Conservation (phyloP, 805 yeast species). For the Myxozyma sirexii region DNA sequence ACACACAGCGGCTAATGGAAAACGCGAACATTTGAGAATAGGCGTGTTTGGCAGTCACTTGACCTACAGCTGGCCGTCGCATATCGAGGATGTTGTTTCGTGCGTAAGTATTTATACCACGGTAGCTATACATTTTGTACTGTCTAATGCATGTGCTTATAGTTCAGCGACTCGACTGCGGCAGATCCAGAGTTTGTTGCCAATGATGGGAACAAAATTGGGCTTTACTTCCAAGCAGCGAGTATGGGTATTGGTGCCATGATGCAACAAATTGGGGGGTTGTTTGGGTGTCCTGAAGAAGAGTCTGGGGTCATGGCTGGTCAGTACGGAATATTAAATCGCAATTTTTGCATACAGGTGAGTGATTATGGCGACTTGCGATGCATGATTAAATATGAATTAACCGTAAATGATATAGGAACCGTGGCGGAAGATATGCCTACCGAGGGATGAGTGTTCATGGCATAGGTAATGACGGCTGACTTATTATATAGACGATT, state of each 20-base stretch:
- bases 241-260: conserved; percentile 90
- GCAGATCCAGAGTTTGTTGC: conserved; percentile 75
- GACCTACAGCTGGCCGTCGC: conserved; percentile 88
- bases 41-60: conserved; percentile 97
- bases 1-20: conserved; percentile 96
- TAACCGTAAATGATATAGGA: too few relatives aligned
- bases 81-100: conserved; percentile 67
- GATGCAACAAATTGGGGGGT: conserved; percentile 93
- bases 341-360: conserved; percentile 67
- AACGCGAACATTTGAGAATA: conserved; percentile 64
- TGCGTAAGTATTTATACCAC: too few relatives aligned
- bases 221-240: conserved; percentile 86
- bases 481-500: not conserved
- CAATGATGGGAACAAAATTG: conserved; percentile 82
- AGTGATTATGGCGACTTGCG: too few relatives aligned
- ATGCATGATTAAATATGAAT: too few relatives aligned
- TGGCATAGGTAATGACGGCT: conserved; percentile 63
- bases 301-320: conserved; percentile 87
- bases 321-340: conserved; percentile 76
- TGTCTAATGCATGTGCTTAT: conserved; percentile 13
- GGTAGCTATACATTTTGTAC: too few relatives aligned
- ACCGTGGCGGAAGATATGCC: conserved; percentile 44
- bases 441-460: conserved; percentile 68
- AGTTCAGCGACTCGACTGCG: conserved; percentile 72
- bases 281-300: conserved; percentile 90